Evolutionary conservation across 2,329 filamentous ascomycete species (phyloP), one percentile per base, ranked within the genome.

Genomic region (Pseudogymnoascus sp.): DNA sequence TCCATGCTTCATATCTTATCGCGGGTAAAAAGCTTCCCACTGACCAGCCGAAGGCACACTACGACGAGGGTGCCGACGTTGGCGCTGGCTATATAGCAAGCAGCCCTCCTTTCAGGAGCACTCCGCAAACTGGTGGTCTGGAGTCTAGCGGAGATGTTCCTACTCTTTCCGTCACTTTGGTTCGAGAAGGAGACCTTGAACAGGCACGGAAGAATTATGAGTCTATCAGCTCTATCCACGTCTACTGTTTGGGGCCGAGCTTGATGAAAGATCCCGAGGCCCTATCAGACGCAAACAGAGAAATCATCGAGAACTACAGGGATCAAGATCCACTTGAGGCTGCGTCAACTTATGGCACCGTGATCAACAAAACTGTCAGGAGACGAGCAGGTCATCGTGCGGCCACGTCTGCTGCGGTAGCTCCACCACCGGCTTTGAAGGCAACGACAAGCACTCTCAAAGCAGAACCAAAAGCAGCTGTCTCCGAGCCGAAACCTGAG

Each of bases 1-100:
- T 97, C n/a, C 85, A 95, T 76, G 94, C 93, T 49, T 97, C 92
- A n/a, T 99, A 97, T 75, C 78, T 97, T 59, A 73, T 99, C 52
- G 89, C 87, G 60, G 94, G 93, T 39, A 83, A 78, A 21, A 88
- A 84, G 69, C 79, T 55, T 21, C 10, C 29, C 33, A 33, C 49
- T 8, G 29, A 33, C 29, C 49, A 55, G 10, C 49, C 10, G 11
- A 55, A 55, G 49, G n/a, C 29, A 12, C 10, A 11, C 1, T 8
- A 33, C 10, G 29, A 6, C 11, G 29, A 33, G 3, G 49, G 29
- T 35, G 49, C 10, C 37, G 81, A 88, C 68, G 83, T 78, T n/a
- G 87, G 89, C 61, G 83, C 91, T 63, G 85, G 87, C 49, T 76
- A 79, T 65, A 86, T 88, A 80, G 83, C 80, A 14, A 82, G 80